Evolutionary conservation across 495 filamentous ascomycete species (phyloP).

Genomic region (Xylaria nigripes): DNA sequence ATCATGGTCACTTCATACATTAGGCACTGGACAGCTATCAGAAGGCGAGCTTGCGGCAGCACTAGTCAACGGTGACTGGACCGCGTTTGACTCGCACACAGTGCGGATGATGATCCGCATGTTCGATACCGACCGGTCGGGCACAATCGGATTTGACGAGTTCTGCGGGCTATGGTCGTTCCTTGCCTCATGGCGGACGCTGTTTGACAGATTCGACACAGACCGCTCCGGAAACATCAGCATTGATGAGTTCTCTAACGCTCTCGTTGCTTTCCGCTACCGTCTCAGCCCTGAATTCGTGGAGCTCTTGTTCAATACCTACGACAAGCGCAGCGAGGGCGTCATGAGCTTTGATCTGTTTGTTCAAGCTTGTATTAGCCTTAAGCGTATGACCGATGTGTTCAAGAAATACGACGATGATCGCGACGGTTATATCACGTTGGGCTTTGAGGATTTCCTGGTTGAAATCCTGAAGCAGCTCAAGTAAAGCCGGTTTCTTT

Average conservation of each 20-base stretch:
- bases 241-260: constrained; percentile 79
- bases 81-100: constrained; percentile 89
- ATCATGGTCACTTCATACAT: constrained; percentile 7
- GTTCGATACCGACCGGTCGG: constrained; percentile 87
- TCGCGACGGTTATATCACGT: constrained; percentile 80
- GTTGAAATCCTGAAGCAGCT: constrained; percentile 51
- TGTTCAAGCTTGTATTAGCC: constrained; percentile 90
- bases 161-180: constrained; percentile 95
- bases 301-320: constrained; percentile 62
- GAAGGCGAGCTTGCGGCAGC: constrained; percentile 85
- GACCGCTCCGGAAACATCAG: constrained; percentile 82
- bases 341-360: constrained; percentile 95
- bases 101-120: constrained; percentile 98
- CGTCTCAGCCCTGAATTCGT: constrained; percentile 78
- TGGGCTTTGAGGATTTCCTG: constrained; percentile 76
- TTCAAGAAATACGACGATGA: constrained; percentile 99
- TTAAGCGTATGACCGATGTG: constrained; percentile 98
- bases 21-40: constrained; percentile 69
- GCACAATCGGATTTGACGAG: constrained; percentile 88
- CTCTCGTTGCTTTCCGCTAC: constrained; percentile 91
- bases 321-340: constrained; percentile 50
- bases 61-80: constrained; percentile 93
- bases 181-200: constrained; percentile 81
- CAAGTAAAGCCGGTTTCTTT: constrained; percentile 28
- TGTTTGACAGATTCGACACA: constrained; percentile 93